Base-by-base conservation (phyloP, 2,329 filamentous ascomycete genomes). In the Zymoseptoria ardabiliae region DNA sequence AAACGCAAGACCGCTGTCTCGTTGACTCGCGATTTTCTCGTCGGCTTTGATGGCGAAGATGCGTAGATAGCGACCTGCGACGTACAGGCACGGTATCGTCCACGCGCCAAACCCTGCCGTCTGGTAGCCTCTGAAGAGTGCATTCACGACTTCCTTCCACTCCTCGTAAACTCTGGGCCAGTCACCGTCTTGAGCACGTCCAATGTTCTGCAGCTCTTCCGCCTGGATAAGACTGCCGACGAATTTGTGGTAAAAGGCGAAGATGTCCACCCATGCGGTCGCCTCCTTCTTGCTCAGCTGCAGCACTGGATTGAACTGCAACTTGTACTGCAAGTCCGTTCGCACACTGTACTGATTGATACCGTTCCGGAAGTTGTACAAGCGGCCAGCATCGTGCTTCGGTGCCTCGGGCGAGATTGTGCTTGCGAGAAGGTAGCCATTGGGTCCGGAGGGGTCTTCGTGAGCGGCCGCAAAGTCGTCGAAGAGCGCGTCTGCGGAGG, bases 31-130 rank as follows among this genome's bases (percentile, higher is more conserved):
- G 51, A 77, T 71, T 69, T 89, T 87, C 45, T 87, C 84, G 72
- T 99, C 94, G 58, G 94, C 92, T 70, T 88, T 90, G 73, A 97
- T 94, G 53, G 94, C 94, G 75, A 96, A 95, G 50, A 88, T 78
- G 61, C 94, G 83, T 60, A 99, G 76, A 72, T 95, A 91, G 75
- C 91, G 96, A 57, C 91, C 92, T 22, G 88, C 86, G 56, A 89
- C 82, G 71, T 97, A 97, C 48, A 99, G 80, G 70, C 90, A 92
- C 3, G 94, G 92, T 55, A 99, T 85, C 0, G 91, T 94, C 93
- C 94, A 99, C 30, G 91, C 87, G 65, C 90, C 86, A 68, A 97
- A 90, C 2, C 84, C 82, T 58, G 81, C 79, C 65, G 83, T 87
- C 41, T 86, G 87, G 72, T 97, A 97, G 30, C 91, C 91, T 65